phyloP scores from a whole-genome alignment of 2,329 filamentous ascomycete species.

The Talaromyces islandicus region DNA sequence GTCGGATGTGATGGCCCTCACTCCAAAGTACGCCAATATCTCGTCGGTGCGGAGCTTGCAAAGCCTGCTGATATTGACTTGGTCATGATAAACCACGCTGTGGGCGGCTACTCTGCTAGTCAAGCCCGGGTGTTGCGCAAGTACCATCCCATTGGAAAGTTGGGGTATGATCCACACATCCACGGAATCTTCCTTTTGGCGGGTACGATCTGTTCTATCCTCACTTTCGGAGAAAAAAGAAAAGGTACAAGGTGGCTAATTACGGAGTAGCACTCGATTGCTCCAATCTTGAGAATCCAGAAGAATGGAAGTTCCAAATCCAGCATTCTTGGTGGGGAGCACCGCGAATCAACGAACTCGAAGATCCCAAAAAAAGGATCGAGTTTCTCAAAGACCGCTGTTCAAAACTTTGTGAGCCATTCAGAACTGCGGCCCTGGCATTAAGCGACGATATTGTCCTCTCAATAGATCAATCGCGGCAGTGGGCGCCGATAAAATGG shows the following conservation, averaged over 20 bases:
- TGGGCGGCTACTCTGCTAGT: not conserved
- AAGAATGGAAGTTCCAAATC: slow-evolving; percentile 7
- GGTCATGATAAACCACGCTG: slow-evolving; percentile 5
- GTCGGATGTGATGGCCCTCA: slow-evolving; percentile 4
- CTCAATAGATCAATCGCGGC: slow-evolving; percentile 2
- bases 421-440: slow-evolving; percentile 2
- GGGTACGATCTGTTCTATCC: not conserved
- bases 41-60: slow-evolving; percentile 3
- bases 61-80: slow-evolving; percentile 2
- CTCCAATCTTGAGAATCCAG: not conserved
- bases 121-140: slow-evolving; percentile 1
- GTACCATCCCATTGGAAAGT: slow-evolving; percentile 6
- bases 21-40: slow-evolving; percentile 4
- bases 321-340: slow-evolving; percentile 5
- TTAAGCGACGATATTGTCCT: slow-evolving; percentile 1
- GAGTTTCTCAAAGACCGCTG: slow-evolving; percentile 1
- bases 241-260: not conserved
- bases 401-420: slow-evolving; percentile 5
- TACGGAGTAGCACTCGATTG: slow-evolving; percentile 3
- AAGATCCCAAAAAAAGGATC: slow-evolving; percentile 2
- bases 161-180: slow-evolving; percentile 5
- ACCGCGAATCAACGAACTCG: slow-evolving; percentile 1
- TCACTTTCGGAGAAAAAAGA: not conserved
- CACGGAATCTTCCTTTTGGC: slow-evolving; percentile 5
- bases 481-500: slow-evolving; percentile 7